Base-by-base conservation (phyloP, 768 basidiomycete genomes). In the Mycena olivaceomarginata region DNA sequence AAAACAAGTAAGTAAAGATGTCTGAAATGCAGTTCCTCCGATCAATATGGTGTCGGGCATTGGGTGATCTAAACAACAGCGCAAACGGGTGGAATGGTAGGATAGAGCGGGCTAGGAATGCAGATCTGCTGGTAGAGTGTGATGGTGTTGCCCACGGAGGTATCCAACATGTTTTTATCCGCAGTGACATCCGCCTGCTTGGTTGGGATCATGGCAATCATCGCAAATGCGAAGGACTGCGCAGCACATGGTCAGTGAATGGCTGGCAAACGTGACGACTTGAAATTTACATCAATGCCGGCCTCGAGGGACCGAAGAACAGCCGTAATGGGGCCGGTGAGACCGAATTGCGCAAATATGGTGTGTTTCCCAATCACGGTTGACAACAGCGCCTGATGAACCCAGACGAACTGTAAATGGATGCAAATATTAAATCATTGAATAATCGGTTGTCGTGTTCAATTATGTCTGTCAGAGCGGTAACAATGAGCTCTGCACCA, bases 351-450 rank as follows among this genome's bases (percentile, higher is more conserved):
- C 57, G 59, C 20, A 22, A 70, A 70, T 12, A 62, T 45, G 6
- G 5, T 6, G 43, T 62, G 69, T 39, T 70, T 59, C 22, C 68
- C 68, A 37, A 70, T 70, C 16, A 70, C 39, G 56, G 53, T 70
- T 10, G 53, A 56, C 40, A 70, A 15, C 22, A 70, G 53, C 12
- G 2, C 15, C 41, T 70, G 68, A 41, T 60, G 56, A n/a, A 60
- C 41, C 15, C 2, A 0, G 9, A 45, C 53, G 56, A 57, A 57
- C 68, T 57, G 37, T 20, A 69, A 22, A 18, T 31, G 31, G 31
- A 31, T 31, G 31, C 31, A 31, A 31, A 31, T 31, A 31, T 31
- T 31, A 31, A 4, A 31, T 4, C 31, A 31, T 31, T 31, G 31
- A 31, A 31, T 2, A 31, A 31, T 31, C 4, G 31, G 31, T 31